Evolutionary conservation across 139 green algal species (phyloP).

Genomic region (Chlorella sp.): DNA sequence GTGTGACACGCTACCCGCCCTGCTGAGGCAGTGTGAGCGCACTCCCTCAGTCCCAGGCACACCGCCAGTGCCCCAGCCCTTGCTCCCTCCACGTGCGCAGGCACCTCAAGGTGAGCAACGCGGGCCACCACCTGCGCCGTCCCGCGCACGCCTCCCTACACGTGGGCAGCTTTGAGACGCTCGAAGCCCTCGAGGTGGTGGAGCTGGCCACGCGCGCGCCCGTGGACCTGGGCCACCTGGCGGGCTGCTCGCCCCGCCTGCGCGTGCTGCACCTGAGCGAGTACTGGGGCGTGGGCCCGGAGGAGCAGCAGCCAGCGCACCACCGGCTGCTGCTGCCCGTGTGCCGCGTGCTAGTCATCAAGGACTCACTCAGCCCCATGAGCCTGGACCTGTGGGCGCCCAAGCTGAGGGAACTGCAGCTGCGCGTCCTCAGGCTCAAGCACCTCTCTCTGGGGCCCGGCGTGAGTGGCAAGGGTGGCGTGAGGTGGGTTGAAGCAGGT

Average conservation of each 20-base stretch:
- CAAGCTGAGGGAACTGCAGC: neutral
- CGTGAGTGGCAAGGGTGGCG: neutral
- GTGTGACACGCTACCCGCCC: too few relatives aligned
- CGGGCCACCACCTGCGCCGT: neutral
- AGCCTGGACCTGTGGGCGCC: neutral
- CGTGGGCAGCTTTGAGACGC: neutral
- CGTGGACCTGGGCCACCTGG: neutral
- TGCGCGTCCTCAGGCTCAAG: neutral
- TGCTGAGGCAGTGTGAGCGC: too few relatives aligned
- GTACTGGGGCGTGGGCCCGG: neutral
- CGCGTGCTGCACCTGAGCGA: neutral
- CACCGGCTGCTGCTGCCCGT: neutral
- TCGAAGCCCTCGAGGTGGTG: neutral
- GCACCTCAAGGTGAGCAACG: neutral
- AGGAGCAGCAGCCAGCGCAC: neutral
- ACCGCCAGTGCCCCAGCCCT: too few relatives aligned
- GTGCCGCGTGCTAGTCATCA: neutral
- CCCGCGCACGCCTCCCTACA: neutral
- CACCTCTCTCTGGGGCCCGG: neutral
- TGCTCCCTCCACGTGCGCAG: too few relatives aligned
- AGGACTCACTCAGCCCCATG: neutral
- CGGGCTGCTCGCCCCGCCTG: neutral
- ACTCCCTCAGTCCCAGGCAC: too few relatives aligned
- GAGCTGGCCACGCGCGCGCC: neutral
- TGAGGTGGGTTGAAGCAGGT: too few relatives aligned